Evolutionary conservation across 805 yeast species (phyloP), one percentile per base, ranked within the genome.

Genomic region (Martiniozyma abietophila): DNA sequence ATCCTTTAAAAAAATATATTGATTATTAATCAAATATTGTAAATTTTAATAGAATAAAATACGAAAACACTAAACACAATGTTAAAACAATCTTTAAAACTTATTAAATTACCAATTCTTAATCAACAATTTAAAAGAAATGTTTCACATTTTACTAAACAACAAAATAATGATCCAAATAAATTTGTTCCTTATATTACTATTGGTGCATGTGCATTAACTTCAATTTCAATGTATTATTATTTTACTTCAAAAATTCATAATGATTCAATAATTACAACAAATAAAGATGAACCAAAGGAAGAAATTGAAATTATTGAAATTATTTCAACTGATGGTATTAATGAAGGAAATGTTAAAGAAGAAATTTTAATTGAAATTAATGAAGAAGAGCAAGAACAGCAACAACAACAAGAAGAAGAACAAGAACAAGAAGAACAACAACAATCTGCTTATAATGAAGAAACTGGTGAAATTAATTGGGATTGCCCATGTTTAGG

Each of bases 401-500:
- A 16, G 11, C 27, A 29, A 12, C 18, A 29, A 6, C 22, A 21
- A 8, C 18, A 18, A 17, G 34, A 32, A 15, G 27, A 32, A 35
- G 34, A 63, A 53, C 33, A 18, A 8, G 40, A 35, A 32, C 59
- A 53, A 26, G 65, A 61, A 28, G 69, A 60, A 28, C 59, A 61
- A 15, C 64, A 58, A 42, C 61, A 66, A 41, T 81, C 85, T 25
- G 96, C 97, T 4, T 89, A 75, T 61, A 75, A 89, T 63, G 96
- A 96, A 20, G 95, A 83, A 51, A 92, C 98, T 3, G 98, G 98
- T 20, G 97, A 89, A 57, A 92, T 92, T 62, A 89, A 92, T 73
- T 92, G 98, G 98, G 97, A 92, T 54, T 92, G 98, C 59, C 97
- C 98, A n/a, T 89, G 97, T 60, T 67, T 92, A 32, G 98, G 97